A percentile compares a stretch with the other conserved stretches of the same genome.
Conservation (phyloP, 106 monocot species). For the Dendrobium officinale region DNA sequence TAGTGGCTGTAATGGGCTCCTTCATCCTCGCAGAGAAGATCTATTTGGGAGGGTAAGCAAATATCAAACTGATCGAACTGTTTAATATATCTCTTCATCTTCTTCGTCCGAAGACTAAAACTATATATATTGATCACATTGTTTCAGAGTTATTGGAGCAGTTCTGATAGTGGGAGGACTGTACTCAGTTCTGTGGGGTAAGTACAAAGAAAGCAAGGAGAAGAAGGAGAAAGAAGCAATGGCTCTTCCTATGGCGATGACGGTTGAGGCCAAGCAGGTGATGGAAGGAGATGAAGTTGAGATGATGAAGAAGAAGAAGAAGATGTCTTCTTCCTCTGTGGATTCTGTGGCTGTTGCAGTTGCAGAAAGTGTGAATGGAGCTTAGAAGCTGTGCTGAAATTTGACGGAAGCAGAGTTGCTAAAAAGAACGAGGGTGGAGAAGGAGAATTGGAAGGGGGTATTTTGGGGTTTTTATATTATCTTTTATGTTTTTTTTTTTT, state of each 20-base stretch:
- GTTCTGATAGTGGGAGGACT: constrained; percentile 78
- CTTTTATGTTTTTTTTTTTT: not conserved
- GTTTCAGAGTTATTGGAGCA: constrained; percentile 59
- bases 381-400: too few relatives aligned
- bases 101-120: not conserved
- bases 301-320: not conserved
- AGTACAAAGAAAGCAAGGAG: constrained; percentile 80
- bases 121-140: not conserved
- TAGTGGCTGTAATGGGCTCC: constrained; percentile 82
- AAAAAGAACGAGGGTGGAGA: not conserved
- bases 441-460: not conserved
- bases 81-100: not conserved
- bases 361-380: not conserved
- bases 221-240: constrained; percentile 44
- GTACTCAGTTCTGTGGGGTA: constrained; percentile 92
- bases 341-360: not conserved
- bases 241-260: constrained; percentile 28
- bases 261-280: not conserved
- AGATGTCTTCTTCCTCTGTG: not conserved
- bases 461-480: not conserved
- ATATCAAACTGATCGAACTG: not conserved
- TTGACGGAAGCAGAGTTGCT: too few relatives aligned
- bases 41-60: constrained; percentile 59
- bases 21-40: constrained; percentile 77
- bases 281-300: constrained; percentile 13